Conservation (phyloP, 768 basidiomycete genomes). For the Rhodocollybia butyracea region DNA sequence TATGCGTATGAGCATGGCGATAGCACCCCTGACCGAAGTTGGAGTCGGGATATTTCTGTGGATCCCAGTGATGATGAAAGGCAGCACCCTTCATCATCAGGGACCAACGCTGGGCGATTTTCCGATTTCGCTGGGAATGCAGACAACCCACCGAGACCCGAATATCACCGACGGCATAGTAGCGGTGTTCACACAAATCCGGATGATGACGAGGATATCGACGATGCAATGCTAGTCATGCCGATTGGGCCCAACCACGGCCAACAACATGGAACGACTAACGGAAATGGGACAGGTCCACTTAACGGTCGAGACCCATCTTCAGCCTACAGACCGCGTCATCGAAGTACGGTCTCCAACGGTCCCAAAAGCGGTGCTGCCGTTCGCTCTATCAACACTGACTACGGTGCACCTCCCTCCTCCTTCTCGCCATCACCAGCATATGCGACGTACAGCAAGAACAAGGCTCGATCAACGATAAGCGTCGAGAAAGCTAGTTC, state of each 20-base stretch:
- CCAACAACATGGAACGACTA: neutral
- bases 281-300: constrained; percentile 3
- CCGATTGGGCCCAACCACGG: constrained; percentile 48
- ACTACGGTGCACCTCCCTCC: constrained; percentile 11
- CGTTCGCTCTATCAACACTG: constrained; percentile 32
- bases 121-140: neutral
- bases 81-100: neutral
- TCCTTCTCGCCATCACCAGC: constrained; percentile 6
- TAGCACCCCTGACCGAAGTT: neutral
- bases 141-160: neutral
- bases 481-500: constrained; percentile 54
- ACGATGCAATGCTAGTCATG: constrained; percentile 75
- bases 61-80: neutral
- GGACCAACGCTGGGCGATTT: neutral
- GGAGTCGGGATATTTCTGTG: neutral
- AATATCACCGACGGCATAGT: constrained; percentile 2
- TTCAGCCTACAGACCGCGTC: too few relatives aligned
- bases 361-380: constrained; percentile 14
- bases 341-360: constrained; percentile 31
- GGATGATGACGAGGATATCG: constrained; percentile 71
- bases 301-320: neutral
- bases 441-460: constrained; percentile 33
- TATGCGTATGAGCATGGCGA: neutral
- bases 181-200: constrained; percentile 22
- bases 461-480: constrained; percentile 54